Percentiles rank a stretch among this genome's conserved stretches.
These are phyloP conservation scores for Agrocybe chaxingu DNA, from an alignment of 768 basidiomycete genomes.

Conservation along the genomic window DNA sequence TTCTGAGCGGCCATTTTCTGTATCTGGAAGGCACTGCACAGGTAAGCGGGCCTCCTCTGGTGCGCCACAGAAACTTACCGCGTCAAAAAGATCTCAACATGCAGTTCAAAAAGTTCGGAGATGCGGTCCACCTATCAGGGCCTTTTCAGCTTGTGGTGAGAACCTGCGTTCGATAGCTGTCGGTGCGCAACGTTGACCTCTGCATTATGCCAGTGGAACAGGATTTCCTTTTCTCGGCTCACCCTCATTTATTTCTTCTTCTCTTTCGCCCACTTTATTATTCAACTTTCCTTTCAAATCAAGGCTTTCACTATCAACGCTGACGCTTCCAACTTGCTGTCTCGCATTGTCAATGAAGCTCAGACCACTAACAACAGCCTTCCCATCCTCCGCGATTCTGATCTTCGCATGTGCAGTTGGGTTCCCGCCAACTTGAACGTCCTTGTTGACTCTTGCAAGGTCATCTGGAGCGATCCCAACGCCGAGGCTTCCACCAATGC, in stretches of 20 bases:
- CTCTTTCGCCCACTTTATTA: constrained; percentile 59
- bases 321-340: constrained; percentile 50
- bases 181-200: not conserved
- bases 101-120: constrained; percentile 16
- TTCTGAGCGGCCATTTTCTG: constrained; percentile 45
- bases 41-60: not conserved
- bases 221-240: constrained; percentile 65
- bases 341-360: constrained; percentile 46
- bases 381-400: constrained; percentile 43
- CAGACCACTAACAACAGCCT: constrained; percentile 46
- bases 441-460: constrained; percentile 37
- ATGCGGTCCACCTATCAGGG: constrained; percentile 15
- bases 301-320: constrained; percentile 65
- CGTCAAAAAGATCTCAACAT: constrained; percentile 5
- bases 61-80: not conserved
- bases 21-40: constrained; percentile 16
- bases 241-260: constrained; percentile 67
- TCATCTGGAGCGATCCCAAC: constrained; percentile 52
- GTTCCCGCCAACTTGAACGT: constrained; percentile 42
- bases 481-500: constrained; percentile 14
- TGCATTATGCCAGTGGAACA: constrained; percentile 50
- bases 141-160: constrained; percentile 21
- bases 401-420: constrained; percentile 56
- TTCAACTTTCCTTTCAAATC: constrained; percentile 69
- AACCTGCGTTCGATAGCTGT: not conserved